phyloP scores from a whole-genome alignment of 331 rosid genomes.

The Acacia pycnantha region DNA sequence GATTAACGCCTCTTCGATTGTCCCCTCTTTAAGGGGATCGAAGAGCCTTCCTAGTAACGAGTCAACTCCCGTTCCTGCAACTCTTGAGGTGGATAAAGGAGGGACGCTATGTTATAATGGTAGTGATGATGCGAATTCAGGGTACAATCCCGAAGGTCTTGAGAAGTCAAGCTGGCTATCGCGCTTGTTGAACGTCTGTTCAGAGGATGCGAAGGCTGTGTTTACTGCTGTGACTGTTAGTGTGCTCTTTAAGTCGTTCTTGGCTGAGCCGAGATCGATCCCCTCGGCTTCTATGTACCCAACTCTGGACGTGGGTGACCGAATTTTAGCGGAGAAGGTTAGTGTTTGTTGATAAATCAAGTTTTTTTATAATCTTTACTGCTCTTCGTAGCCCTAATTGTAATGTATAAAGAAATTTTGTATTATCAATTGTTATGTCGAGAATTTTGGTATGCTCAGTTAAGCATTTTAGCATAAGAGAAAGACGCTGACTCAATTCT shows the following conservation, averaged over 20 bases:
- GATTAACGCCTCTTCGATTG: constrained; percentile 51
- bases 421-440: neutral
- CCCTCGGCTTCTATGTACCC: constrained; percentile 96
- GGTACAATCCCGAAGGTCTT: constrained; percentile 26
- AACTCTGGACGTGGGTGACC: constrained; percentile 87
- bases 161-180: constrained; percentile 67
- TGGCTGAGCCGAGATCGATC: constrained; percentile 93
- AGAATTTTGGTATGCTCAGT: neutral
- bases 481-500: neutral
- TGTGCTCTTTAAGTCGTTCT: constrained; percentile 65
- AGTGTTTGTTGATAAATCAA: neutral
- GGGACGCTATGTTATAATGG: constrained; percentile 40
- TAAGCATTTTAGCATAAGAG: neutral
- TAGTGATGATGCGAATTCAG: constrained; percentile 6
- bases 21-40: constrained; percentile 70
- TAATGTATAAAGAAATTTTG: neutral
- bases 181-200: constrained; percentile 54
- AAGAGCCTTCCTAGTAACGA: constrained; percentile 77
- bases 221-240: constrained; percentile 86
- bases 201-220: constrained; percentile 85
- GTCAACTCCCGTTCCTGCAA: constrained; percentile 37
- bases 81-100: constrained; percentile 69
- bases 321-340: constrained; percentile 92
- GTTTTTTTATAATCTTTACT: neutral
- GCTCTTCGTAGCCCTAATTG: neutral